These are phyloP conservation scores for Xylaria sp. DNA, from an alignment of 2,329 filamentous ascomycete species.

Conservation along the genomic window DNA sequence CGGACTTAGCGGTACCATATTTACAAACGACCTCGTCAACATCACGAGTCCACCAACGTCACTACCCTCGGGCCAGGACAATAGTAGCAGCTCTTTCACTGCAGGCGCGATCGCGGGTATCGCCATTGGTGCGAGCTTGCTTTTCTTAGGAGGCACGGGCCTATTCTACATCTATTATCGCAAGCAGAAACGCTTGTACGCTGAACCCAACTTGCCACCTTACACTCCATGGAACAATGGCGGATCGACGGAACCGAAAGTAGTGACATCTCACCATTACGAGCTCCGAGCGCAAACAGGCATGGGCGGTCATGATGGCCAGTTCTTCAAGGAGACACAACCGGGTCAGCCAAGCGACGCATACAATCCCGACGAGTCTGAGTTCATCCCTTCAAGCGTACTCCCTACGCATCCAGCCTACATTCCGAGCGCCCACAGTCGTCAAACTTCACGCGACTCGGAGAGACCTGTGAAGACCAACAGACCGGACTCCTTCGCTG, in stretches of 20 bases:
- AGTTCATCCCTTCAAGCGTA: conserved; percentile 28
- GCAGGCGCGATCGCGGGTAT: conserved; percentile 51
- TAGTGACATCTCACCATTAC: conserved; percentile 21
- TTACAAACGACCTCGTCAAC: conserved; percentile 35
- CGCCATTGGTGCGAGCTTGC: conserved; percentile 40
- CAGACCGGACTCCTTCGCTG: conserved; percentile 32
- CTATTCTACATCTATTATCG: conserved; percentile 47
- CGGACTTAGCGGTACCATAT: conserved; percentile 41
- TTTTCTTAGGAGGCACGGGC: conserved; percentile 38
- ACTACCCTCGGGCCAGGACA: conserved; percentile 21
- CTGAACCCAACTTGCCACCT: conserved; percentile 26
- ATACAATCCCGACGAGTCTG: conserved; percentile 28
- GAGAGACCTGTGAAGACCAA: conserved; percentile 18
- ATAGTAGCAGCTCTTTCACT: conserved; percentile 34
- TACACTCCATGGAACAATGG: conserved; percentile 22
- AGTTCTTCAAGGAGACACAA: neutral
- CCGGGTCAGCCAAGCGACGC: conserved; percentile 21
- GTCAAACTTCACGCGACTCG: conserved; percentile 22
- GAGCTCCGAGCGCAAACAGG: conserved; percentile 29
- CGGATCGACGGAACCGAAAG: conserved; percentile 12
- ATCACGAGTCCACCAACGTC: conserved; percentile 35
- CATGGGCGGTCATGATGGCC: conserved; percentile 6
- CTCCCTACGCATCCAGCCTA: conserved; percentile 48
- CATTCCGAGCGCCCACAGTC: conserved; percentile 36
- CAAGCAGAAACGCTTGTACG: conserved; percentile 35